Evolutionary conservation across 805 yeast genomes (phyloP).

Genomic region (Pichia thaimueangensis): DNA sequence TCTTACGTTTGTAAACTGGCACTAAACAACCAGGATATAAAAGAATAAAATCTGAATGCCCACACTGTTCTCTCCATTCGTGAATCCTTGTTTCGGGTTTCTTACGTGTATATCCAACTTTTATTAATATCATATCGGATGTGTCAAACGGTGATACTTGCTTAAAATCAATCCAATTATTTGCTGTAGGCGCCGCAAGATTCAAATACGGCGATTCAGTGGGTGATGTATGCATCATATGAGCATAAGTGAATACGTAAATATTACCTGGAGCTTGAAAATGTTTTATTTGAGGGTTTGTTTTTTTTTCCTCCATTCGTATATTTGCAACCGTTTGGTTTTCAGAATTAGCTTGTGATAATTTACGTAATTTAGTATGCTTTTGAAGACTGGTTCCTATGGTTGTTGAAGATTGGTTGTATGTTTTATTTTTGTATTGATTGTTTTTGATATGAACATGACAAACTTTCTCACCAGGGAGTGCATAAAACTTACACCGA

Average conservation of each 20-base stretch:
- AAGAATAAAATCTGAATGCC: slow-evolving; percentile 35
- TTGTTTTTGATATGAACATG: slow-evolving; percentile 5
- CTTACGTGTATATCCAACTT: slow-evolving; percentile 50
- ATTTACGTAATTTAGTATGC: no score
- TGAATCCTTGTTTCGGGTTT: slow-evolving; percentile 35
- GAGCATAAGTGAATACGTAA: slow-evolving; percentile 43
- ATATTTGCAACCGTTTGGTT: no score
- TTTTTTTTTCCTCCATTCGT: no score
- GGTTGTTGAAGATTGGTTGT: slow-evolving; percentile 15
- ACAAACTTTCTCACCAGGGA: slow-evolving; percentile 8
- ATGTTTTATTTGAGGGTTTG: no score
- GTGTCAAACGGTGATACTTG: slow-evolving; percentile 34
- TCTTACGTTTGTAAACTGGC: background rate
- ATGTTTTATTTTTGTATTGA: background rate
- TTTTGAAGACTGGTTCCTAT: no score
- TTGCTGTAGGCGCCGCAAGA: slow-evolving; percentile 26
- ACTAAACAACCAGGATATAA: slow-evolving; percentile 29
- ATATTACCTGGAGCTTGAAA: slow-evolving; percentile 35
- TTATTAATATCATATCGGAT: slow-evolving; percentile 35
- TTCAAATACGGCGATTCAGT: slow-evolving; percentile 33
- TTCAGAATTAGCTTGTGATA: no score
- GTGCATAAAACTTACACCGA: slow-evolving; percentile 6
- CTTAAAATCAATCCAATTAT: slow-evolving; percentile 14
- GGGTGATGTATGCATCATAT: slow-evolving; percentile 29
- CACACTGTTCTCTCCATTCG: slow-evolving; percentile 51